Evolutionary conservation across 176 grass and related monocot species (phyloP), one percentile per base, ranked within the genome.

Genomic region (Secale cereale): DNA sequence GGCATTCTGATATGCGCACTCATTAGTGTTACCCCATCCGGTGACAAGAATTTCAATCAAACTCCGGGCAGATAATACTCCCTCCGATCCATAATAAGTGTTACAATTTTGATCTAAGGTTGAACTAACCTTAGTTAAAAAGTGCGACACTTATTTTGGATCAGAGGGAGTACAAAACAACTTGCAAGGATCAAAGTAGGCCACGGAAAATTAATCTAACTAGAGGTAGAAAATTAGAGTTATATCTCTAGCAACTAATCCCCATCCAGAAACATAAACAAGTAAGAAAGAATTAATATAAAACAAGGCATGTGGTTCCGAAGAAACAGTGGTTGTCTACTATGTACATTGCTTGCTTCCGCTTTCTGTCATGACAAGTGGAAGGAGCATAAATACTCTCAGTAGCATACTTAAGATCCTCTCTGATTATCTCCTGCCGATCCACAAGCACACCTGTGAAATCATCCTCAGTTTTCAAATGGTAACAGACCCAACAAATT

Each of bases 401-500:
- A 48, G 14, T 2, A 28, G 25, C 40, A 73, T 73, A 28, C 23
- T 9, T 73, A 1, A 73, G 39, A 26, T 3, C 45, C 14, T 74
- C 28, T 10, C 40, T 1, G 1, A 48, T 16, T 5, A 29, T 5
- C 41, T 29, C 41, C 15, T 73, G 40, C 23, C 7, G 40, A 27
- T 0, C 70, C 23, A 46, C 23, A 17, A 46, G 3, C 37, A 7
- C 36, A 73, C 13, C 1, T 46, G 37, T 9, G 39, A 43, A 72
- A 43, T 16, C 37, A 16, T 9, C n/a, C n/a, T 72, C 12, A 0
- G n/a, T 45, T 72, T 15, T 26, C n/a, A 91, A 76, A 78, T 19
- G 25, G 35, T 76, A 80, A 90, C 45, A 74, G 79, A 78, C 82
- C 69, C 88, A 95, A 81, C 92, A 95, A 10, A 82, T 92, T 98